Conservation (phyloP, 768 basidiomycete genomes). For the Suillus subalutaceus region DNA sequence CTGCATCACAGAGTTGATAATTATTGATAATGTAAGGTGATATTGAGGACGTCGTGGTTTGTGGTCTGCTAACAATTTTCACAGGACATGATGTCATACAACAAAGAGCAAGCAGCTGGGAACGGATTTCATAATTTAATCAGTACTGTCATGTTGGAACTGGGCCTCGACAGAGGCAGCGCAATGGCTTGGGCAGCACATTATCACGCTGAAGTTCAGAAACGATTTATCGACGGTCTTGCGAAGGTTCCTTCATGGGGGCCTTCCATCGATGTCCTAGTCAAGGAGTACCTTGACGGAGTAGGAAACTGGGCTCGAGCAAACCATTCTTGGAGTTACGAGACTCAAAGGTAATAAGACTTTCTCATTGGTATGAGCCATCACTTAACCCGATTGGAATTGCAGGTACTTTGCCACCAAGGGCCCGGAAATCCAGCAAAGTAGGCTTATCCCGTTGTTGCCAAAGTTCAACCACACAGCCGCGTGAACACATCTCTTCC, state of each 20-base stretch:
- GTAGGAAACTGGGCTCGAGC: too few relatives aligned
- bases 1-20: conserved; percentile 21
- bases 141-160: conserved; percentile 35
- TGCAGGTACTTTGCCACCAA: too few relatives aligned
- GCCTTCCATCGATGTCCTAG: conserved; percentile 23
- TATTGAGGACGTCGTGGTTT: background rate
- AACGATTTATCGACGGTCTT: conserved; percentile 25
- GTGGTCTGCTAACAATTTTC: background rate
- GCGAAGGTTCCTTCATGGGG: conserved; percentile 32
- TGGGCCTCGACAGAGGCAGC: conserved; percentile 24
- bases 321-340: conserved; percentile 15
- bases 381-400: too few relatives aligned
- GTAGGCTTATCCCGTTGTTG: too few relatives aligned
- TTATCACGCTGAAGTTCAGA: conserved; percentile 8
- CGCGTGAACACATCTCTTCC: too few relatives aligned
- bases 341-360: conserved; percentile 12
- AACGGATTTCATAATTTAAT: conserved; percentile 37
- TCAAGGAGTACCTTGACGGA: conserved; percentile 17
- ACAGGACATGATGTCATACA: conserved; percentile 41
- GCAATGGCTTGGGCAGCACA: conserved; percentile 25
- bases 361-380: background rate
- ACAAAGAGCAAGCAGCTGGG: conserved; percentile 37
- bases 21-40: conserved; percentile 26
- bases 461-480: too few relatives aligned
- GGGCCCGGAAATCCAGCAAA: too few relatives aligned